Percentiles rank a stretch among this genome's conserved stretches.
These are phyloP conservation scores for Fusarium sacchari DNA, from an alignment of 2,329 filamentous ascomycete genomes.

Conservation along the genomic window DNA sequence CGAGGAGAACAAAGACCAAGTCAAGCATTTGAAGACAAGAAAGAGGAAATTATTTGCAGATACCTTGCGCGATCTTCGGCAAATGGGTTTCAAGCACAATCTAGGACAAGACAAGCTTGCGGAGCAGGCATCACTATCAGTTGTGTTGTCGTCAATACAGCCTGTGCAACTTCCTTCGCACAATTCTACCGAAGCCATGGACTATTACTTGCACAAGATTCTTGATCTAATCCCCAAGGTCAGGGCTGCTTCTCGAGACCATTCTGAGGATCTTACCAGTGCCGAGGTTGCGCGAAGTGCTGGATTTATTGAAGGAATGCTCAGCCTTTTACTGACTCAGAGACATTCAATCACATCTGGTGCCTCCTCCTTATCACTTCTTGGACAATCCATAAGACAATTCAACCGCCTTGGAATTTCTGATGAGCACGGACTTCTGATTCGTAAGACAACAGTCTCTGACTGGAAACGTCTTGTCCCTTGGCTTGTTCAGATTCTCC, in stretches of 20 bases:
- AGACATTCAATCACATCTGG: conserved; percentile 59
- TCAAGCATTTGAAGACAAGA: conserved; percentile 89
- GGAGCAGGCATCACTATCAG: conserved; percentile 76
- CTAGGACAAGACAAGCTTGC: conserved; percentile 77
- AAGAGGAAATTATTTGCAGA: conserved; percentile 94
- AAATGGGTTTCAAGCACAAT: conserved; percentile 91
- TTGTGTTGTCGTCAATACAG: conserved; percentile 71
- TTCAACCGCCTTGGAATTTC: conserved; percentile 50
- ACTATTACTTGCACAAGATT: conserved; percentile 82
- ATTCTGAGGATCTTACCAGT: conserved; percentile 85
- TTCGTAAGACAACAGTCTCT: conserved; percentile 20
- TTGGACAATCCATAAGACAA: conserved; percentile 52
- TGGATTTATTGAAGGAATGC: conserved; percentile 86
- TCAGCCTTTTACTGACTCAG: conserved; percentile 73
- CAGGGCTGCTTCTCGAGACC: conserved; percentile 73
- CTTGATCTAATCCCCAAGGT: conserved; percentile 77
- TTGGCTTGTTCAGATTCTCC: conserved; percentile 78
- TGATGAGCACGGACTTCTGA: conserved; percentile 38
- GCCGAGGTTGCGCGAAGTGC: conserved; percentile 82
- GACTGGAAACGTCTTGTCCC: conserved; percentile 45
- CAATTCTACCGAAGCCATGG: conserved; percentile 53
- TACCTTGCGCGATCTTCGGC: conserved; percentile 80
- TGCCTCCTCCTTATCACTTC: conserved; percentile 50
- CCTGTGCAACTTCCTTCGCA: conserved; percentile 50
- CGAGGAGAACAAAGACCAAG: conserved; percentile 83